phyloP scores from a whole-genome alignment of 257 asterid species.

The Ajuga chamaepitys region DNA sequence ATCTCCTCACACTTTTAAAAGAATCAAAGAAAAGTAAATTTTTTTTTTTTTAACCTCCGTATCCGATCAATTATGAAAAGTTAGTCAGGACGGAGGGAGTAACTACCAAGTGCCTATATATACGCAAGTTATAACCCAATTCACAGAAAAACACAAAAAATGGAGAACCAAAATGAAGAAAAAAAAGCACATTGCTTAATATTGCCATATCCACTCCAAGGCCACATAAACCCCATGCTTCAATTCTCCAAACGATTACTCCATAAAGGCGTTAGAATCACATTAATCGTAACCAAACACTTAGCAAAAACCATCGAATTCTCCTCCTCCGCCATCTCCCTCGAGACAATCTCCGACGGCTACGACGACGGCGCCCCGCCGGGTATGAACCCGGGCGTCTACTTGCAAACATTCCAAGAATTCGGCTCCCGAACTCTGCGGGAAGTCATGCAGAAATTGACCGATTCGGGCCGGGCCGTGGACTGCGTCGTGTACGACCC shows the following conservation, averaged over 20 bases:
- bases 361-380: slow-evolving; percentile 22
- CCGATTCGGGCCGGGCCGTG: slow-evolving; percentile 24
- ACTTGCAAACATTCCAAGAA: slow-evolving; percentile 1
- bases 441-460: slow-evolving; percentile 2
- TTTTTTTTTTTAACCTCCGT: no score
- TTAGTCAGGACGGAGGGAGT: no score
- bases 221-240: slow-evolving; percentile 53
- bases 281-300: slow-evolving; percentile 18
- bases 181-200: slow-evolving; percentile 28
- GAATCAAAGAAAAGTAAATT: no score
- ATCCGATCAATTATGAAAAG: no score
- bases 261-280: slow-evolving; percentile 18
- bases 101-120: no score
- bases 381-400: neutral
- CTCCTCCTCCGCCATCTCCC: slow-evolving; percentile 12
- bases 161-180: slow-evolving; percentile 9
- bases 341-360: slow-evolving; percentile 40
- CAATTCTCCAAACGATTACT: slow-evolving; percentile 40
- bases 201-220: slow-evolving; percentile 35
- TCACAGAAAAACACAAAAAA: no score
- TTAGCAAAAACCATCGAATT: slow-evolving; percentile 7
- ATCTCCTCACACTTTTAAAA: no score
- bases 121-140: no score
- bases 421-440: slow-evolving; percentile 12
- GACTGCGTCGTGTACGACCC: slow-evolving; percentile 38